Percentiles rank a stretch among this genome's conserved stretches.
Evolutionary conservation across 1,284 basidiomycete species (phyloP).

Genomic region (Taiwanofungus camphoratus): DNA sequence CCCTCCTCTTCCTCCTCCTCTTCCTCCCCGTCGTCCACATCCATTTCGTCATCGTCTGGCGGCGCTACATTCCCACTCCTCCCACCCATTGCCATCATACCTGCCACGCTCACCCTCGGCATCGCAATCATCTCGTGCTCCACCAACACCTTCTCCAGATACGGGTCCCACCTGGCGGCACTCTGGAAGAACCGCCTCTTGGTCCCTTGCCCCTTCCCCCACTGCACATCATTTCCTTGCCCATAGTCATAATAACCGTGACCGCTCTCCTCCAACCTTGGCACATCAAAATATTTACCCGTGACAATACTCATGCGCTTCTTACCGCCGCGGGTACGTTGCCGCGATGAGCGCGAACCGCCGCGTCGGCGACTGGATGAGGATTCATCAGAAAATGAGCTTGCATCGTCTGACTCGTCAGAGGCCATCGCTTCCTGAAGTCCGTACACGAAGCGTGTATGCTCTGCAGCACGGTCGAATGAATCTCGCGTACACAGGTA

Average conservation of each 20-base stretch:
- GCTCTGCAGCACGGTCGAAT: conserved; percentile 36
- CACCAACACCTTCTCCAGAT: conserved; percentile 15
- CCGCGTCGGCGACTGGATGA: conserved; percentile 31
- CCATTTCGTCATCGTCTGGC: conserved; percentile 17
- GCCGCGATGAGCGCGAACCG: conserved; percentile 21
- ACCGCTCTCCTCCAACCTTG: conserved; percentile 25
- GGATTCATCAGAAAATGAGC: conserved; percentile 35
- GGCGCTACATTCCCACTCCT: conserved; percentile 10
- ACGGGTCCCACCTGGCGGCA: conserved; percentile 34
- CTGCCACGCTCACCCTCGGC: conserved; percentile 11
- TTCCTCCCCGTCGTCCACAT: conserved; percentile 17
- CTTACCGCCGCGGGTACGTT: conserved; percentile 22
- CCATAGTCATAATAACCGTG: conserved; percentile 23
- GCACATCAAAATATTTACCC: conserved; percentile 47
- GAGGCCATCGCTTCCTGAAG: conserved; percentile 45
- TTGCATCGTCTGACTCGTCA: conserved; percentile 49
- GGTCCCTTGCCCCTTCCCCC: conserved; percentile 14
- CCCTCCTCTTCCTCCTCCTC: conserved; percentile 12
- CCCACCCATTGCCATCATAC: conserved; percentile 18
- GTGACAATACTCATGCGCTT: conserved; percentile 66
- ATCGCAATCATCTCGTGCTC: conserved; percentile 8
- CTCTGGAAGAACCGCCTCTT: conserved; percentile 59
- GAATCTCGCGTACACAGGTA: neutral
- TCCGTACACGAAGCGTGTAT: conserved; percentile 57
- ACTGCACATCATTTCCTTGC: conserved; percentile 19